phyloP scores from a whole-genome alignment of 495 filamentous ascomycete genomes.

The Neurospora sp. region DNA sequence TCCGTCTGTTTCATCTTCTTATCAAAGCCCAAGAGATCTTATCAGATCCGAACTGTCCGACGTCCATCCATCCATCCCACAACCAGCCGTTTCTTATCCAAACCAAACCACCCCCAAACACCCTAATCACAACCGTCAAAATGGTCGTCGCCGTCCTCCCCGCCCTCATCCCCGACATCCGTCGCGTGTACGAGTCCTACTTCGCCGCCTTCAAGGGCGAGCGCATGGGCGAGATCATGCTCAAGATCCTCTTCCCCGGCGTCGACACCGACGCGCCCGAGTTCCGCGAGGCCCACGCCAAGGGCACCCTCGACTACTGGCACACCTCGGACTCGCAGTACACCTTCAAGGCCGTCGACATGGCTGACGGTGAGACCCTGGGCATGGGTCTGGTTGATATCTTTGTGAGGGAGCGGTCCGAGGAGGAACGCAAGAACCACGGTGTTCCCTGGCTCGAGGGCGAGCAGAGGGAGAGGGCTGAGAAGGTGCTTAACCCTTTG shows the following conservation, averaged over 20 bases:
- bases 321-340: conserved; percentile 19
- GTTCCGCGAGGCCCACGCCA: conserved; percentile 22
- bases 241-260: conserved; percentile 24
- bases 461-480: conserved; percentile 16
- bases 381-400: conserved; percentile 24
- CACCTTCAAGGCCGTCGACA: conserved; percentile 28
- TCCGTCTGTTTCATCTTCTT: neutral
- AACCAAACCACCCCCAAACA: neutral
- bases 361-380: conserved; percentile 21
- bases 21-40: neutral
- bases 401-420: conserved; percentile 9
- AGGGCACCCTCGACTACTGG: conserved; percentile 24
- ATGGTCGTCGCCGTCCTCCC: conserved; percentile 26
- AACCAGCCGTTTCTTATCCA: neutral
- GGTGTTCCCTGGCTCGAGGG: conserved; percentile 24
- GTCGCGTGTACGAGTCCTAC: conserved; percentile 25
- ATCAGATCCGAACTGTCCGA: neutral
- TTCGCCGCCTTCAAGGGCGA: conserved; percentile 26
- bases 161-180: conserved; percentile 28
- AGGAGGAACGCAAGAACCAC: conserved; percentile 19
- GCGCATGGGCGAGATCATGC: conserved; percentile 20
- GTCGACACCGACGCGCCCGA: conserved; percentile 11
- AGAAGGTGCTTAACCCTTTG: conserved; percentile 20
- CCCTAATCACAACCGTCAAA: neutral
- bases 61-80: neutral